Evolutionary conservation across 257 asterid genomes (phyloP).

Genomic region (Primulina tabacum): DNA sequence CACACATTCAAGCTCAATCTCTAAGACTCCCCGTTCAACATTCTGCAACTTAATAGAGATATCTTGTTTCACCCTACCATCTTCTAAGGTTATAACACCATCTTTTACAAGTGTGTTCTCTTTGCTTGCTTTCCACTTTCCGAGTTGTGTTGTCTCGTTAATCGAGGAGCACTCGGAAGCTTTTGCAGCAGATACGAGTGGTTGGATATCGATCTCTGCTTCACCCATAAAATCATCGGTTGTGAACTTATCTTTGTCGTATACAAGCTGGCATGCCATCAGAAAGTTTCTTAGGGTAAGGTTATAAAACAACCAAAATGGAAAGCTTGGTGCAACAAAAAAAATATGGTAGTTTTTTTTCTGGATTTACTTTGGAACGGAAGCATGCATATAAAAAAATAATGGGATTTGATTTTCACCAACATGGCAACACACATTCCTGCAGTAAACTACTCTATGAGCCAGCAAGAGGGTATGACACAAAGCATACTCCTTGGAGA

Average conservation of each 20-base stretch:
- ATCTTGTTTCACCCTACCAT: constrained; percentile 67
- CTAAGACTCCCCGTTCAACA: constrained; percentile 81
- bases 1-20: constrained; percentile 87
- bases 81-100: constrained; percentile 50
- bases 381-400: too few relatives aligned
- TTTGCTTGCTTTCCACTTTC: constrained; percentile 55
- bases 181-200: constrained; percentile 69
- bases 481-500: too few relatives aligned
- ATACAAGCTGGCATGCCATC: constrained; percentile 54
- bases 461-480: too few relatives aligned
- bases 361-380: too few relatives aligned
- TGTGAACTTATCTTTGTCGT: constrained; percentile 82
- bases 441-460: too few relatives aligned
- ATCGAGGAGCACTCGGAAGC: constrained; percentile 50
- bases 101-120: constrained; percentile 55
- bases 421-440: too few relatives aligned
- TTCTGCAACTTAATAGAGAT: constrained; percentile 69
- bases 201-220: constrained; percentile 79
- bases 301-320: background rate
- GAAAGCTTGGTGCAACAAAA: background rate
- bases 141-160: constrained; percentile 40
- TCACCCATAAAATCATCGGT: constrained; percentile 95
- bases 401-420: too few relatives aligned
- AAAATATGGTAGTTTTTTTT: too few relatives aligned
- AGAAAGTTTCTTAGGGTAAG: constrained; percentile 5